These are phyloP conservation scores for Trichoderma virens DNA, from an alignment of 495 filamentous ascomycete genomes.

Conservation along the genomic window DNA sequence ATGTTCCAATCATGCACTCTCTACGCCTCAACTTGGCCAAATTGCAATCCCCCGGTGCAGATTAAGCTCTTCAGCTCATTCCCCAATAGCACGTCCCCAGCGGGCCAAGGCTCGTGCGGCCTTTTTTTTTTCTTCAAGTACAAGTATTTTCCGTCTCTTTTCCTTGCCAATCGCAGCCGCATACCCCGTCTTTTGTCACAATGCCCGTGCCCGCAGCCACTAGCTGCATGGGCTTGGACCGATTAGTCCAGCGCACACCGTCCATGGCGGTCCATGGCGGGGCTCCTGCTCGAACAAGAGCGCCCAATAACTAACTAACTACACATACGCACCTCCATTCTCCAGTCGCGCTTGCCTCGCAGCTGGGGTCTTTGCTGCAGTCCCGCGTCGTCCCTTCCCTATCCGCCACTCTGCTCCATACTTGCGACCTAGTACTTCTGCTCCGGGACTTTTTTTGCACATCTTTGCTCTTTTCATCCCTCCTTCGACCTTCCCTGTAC, in stretches of 20 bases:
- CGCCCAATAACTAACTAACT: too few species aligned
- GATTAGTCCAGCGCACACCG: background rate
- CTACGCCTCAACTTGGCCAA: too few species aligned
- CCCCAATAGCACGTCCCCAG: too few species aligned
- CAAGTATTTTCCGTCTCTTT: background rate
- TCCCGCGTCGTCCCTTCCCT: background rate
- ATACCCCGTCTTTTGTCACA: background rate
- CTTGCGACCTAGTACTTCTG: background rate
- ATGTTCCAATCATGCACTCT: too few species aligned
- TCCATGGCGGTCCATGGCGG: background rate
- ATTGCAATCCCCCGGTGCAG: too few species aligned
- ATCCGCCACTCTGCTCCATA: background rate
- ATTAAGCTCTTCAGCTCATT: too few species aligned
- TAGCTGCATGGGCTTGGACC: background rate
- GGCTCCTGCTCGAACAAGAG: background rate
- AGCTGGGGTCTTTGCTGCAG: background rate
- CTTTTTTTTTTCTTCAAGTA: background rate
- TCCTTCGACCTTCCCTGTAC: background rate
- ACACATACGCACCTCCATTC: background rate
- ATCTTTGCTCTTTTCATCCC: constrained; percentile 5
- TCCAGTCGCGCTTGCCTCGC: background rate
- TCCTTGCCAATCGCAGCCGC: background rate
- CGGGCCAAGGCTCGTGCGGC: background rate
- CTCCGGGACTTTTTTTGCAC: background rate
- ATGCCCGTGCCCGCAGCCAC: background rate